Evolutionary conservation across 2,329 filamentous ascomycete genomes (phyloP), one percentile per base, ranked within the genome.

Genomic region (Talaromyces amestolkiae): DNA sequence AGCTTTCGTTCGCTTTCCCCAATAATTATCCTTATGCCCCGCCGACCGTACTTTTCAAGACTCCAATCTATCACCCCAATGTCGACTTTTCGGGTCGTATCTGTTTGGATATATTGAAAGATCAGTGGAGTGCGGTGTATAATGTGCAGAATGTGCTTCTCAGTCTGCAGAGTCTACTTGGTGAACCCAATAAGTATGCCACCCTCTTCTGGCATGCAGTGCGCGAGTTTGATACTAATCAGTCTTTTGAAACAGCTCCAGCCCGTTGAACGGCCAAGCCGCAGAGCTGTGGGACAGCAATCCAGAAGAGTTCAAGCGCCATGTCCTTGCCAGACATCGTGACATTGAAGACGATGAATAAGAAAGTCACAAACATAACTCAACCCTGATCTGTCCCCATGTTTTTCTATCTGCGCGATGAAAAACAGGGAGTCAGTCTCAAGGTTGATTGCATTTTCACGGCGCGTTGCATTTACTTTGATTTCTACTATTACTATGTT

Each of bases 111-210:
- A 99, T 99, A 71, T 85, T 99, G 70, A 98, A 97, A 85, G 95
- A 98, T 79, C 97, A 97, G 83, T 99, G 95, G 95, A 97, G 93
- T 66, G 93, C 95, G 19, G 93, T 96, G 51, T 96, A 97, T 85
- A 98, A 98, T 75, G 93, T 96, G 68, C 92, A 96, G 79, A 96
- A 91, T 56, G 92, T 99, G 56, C 83, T 99, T 64, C 79, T 99
- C 73, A 98, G 94, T 72, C 81, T 99, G 79, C 95, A 99, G 81
- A 97, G 93, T 79, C 82, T 99, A 74, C 85, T 99, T 37, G 95
- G 94, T 31, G 95, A 99, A 81, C 95, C 95, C 41, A 99, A 99
- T 82, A 99, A 99, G 95, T 98, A 82, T 79, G 35, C 13, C 35
- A 11, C 35, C 1, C 2, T 3, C 13, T 37, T 37, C 35, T 37